These are phyloP conservation scores for Coelastrella sp. DNA, from an alignment of 139 green algal genomes.

Conservation along the genomic window DNA sequence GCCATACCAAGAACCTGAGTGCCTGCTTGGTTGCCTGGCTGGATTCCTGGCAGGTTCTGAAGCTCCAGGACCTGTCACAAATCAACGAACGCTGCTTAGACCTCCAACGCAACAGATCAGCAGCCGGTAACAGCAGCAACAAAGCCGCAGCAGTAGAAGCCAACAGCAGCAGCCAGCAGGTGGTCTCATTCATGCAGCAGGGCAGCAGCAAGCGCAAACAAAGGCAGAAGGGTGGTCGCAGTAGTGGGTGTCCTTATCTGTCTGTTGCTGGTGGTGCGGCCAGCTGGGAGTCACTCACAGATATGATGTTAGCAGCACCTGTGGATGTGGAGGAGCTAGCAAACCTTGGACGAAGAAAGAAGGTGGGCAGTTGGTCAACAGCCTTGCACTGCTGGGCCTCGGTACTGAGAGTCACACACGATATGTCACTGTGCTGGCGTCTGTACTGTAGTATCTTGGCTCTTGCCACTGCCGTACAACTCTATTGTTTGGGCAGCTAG, in stretches of 20 bases:
- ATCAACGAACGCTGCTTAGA: slow-evolving; percentile 96
- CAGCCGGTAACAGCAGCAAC: slow-evolving; percentile 43
- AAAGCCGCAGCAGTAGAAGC: slow-evolving; percentile 33
- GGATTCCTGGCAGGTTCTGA: slow-evolving; percentile 14
- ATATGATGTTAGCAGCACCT: slow-evolving; percentile 68
- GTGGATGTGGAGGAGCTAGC: slow-evolving; percentile 96
- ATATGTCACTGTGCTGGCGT: too few relatives aligned
- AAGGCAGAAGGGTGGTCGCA: not conserved
- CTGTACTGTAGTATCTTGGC: too few relatives aligned
- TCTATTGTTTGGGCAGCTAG: too few relatives aligned
- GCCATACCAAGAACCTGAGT: too few relatives aligned
- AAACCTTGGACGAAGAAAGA: slow-evolving; percentile 58
- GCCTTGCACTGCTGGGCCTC: too few relatives aligned
- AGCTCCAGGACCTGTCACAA: slow-evolving; percentile 50
- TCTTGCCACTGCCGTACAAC: too few relatives aligned
- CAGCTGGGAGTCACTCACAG: slow-evolving; percentile 52
- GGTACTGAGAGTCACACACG: too few relatives aligned
- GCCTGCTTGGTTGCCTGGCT: too few relatives aligned
- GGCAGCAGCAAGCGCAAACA: slow-evolving; percentile 4
- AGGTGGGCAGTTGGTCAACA: slow-evolving; percentile 69
- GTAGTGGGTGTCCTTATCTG: slow-evolving; percentile 29
- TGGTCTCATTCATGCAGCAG: not conserved
- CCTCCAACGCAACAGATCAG: slow-evolving; percentile 69
- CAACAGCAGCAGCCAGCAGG: not conserved
- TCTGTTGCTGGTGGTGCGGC: not conserved